Conservation (phyloP, 2,329 filamentous ascomycete genomes). For the Basipetospora chlamydospora region DNA sequence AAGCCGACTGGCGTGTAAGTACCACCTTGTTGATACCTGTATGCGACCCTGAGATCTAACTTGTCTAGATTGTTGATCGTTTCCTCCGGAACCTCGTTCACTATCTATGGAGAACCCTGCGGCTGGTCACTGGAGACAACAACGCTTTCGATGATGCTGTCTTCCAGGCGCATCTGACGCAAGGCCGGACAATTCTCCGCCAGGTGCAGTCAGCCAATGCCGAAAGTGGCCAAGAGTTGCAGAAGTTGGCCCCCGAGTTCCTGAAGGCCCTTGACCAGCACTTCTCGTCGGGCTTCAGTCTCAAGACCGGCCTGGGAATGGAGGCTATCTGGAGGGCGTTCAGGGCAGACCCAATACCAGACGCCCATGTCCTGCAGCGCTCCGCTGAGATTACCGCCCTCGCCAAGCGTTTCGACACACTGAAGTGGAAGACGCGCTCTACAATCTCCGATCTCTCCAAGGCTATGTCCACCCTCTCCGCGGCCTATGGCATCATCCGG, state of each 20-base stretch:
- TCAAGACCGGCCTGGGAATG: constrained; percentile 67
- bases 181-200: constrained; percentile 30
- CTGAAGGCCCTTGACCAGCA: constrained; percentile 30
- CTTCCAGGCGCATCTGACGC: constrained; percentile 48
- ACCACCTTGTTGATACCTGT: background rate
- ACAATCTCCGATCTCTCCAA: constrained; percentile 35
- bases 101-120: constrained; percentile 40
- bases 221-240: background rate
- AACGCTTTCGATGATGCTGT: constrained; percentile 43
- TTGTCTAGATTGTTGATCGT: constrained; percentile 7
- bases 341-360: constrained; percentile 44
- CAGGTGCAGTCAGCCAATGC: constrained; percentile 7
- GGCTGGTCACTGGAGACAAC: constrained; percentile 22
- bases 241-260: constrained; percentile 20
- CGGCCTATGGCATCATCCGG: constrained; percentile 41
- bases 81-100: constrained; percentile 27
- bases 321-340: constrained; percentile 62
- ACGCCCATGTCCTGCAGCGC: constrained; percentile 27
- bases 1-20: constrained; percentile 6
- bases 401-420: constrained; percentile 42
- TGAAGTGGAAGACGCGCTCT: constrained; percentile 43
- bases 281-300: constrained; percentile 56
- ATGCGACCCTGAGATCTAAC: constrained; percentile 1
- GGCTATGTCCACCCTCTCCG: constrained; percentile 38
- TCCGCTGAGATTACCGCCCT: constrained; percentile 38